Conservation (phyloP, 345 rosid species). For the Pistacia atlantica region DNA sequence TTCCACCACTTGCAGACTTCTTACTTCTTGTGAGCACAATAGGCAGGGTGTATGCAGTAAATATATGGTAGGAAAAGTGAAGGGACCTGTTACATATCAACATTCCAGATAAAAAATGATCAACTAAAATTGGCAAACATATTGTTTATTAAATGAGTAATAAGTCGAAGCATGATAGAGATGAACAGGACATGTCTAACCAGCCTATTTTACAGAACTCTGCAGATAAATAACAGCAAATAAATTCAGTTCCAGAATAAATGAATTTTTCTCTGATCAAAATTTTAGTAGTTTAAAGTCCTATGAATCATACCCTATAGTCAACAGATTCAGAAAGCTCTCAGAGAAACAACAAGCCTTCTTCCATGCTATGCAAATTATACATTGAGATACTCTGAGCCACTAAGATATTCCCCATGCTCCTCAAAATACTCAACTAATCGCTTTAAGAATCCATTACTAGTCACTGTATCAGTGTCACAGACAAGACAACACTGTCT, state of each 20-base stretch:
- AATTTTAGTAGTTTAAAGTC: not conserved
- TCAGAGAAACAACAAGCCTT: slow-evolving; percentile 1
- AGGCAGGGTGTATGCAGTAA: not conserved
- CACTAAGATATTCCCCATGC: slow-evolving; percentile 90
- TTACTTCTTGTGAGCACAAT: slow-evolving; percentile 12
- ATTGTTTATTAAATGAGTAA: not conserved
- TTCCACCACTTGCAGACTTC: slow-evolving; percentile 3
- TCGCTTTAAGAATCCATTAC: slow-evolving; percentile 74
- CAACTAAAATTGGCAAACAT: not conserved
- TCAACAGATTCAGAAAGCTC: not conserved
- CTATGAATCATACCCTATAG: not conserved
- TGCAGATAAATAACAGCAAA: not conserved
- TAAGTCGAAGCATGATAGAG: not conserved
- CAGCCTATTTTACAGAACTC: not conserved
- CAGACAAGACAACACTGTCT: slow-evolving; percentile 92
- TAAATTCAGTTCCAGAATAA: not conserved
- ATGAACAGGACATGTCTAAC: slow-evolving; percentile 2
- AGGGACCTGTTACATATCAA: not conserved
- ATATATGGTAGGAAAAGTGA: not conserved
- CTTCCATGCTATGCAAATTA: slow-evolving; percentile 17
- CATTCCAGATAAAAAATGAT: slow-evolving; percentile 4
- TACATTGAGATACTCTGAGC: slow-evolving; percentile 68
- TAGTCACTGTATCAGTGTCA: slow-evolving; percentile 80
- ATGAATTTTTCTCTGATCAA: slow-evolving; percentile 6
- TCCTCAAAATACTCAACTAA: slow-evolving; percentile 85